Percentiles rank a stretch among this genome's conserved stretches.
phyloP scores from a whole-genome alignment of 768 basidiomycete species.

The Podaxis carcinomalis region DNA sequence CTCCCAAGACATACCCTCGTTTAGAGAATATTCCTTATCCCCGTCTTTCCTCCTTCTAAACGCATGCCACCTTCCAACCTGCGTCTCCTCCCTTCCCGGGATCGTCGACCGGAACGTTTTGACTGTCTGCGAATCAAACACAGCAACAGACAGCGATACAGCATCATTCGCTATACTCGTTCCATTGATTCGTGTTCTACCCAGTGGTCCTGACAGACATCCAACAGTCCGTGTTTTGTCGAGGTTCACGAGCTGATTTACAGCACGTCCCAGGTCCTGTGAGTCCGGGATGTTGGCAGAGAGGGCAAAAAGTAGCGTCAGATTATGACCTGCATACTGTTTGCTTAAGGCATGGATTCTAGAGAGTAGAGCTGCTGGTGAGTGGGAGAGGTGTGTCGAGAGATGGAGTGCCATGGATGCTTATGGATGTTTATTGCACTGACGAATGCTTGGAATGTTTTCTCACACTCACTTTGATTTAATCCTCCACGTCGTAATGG shows the following conservation, averaged over 20 bases:
- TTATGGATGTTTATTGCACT: neutral
- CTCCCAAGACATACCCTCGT: conserved; percentile 39
- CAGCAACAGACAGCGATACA: conserved; percentile 39
- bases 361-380: conserved; percentile 28
- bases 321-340: conserved; percentile 24
- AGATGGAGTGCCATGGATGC: conserved; percentile 27
- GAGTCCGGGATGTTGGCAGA: conserved; percentile 35
- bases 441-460: neutral
- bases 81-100: conserved; percentile 49
- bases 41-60: conserved; percentile 35
- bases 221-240: conserved; percentile 42
- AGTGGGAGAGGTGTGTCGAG: conserved; percentile 36
- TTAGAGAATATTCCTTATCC: conserved; percentile 1
- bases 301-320: conserved; percentile 47
- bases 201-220: conserved; percentile 55
- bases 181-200: conserved; percentile 16
- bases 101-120: conserved; percentile 61
- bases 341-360: conserved; percentile 28
- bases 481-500: conserved; percentile 5
- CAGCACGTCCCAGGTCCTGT: conserved; percentile 35
- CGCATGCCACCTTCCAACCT: conserved; percentile 74
- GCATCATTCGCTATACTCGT: conserved; percentile 1
- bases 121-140: conserved; percentile 40
- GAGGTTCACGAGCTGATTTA: conserved; percentile 34
- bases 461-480: neutral